These are phyloP conservation scores for Pneumocystis carinii DNA, from an alignment of 1,139 yeast species.

Conservation along the genomic window DNA sequence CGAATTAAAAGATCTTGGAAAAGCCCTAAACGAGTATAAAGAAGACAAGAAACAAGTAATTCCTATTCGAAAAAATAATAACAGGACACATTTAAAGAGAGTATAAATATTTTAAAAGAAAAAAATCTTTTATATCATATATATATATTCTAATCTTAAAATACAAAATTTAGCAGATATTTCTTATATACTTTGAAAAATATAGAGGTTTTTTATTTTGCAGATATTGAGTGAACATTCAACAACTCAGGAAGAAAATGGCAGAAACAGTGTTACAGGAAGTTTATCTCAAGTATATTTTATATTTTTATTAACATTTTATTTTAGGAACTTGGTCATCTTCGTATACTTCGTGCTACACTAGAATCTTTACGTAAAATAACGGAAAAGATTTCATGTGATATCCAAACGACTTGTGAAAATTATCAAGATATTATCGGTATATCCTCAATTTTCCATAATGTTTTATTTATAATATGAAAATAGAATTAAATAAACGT, in stretches of 20 bases:
- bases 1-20: neutral
- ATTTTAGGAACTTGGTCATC: neutral
- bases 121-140: neutral
- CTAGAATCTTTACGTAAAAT: neutral
- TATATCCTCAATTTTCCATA: neutral
- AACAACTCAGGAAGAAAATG: neutral
- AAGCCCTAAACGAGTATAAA: neutral
- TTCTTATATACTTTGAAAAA: neutral
- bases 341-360: neutral
- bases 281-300: neutral
- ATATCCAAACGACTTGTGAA: neutral
- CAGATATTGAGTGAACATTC: neutral
- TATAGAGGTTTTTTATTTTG: neutral
- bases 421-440: neutral
- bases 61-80: neutral
- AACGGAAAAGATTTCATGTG: neutral
- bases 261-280: neutral
- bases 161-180: neutral
- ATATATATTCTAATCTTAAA: neutral
- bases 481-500: neutral
- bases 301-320: neutral
- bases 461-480: too few relatives aligned
- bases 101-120: neutral
- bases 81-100: neutral
- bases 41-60: neutral